A percentile compares a stretch with the other conserved stretches of the same genome.
Conservation (phyloP, 371 early-diverging fungal species). For the Mortierella polycephala region DNA sequence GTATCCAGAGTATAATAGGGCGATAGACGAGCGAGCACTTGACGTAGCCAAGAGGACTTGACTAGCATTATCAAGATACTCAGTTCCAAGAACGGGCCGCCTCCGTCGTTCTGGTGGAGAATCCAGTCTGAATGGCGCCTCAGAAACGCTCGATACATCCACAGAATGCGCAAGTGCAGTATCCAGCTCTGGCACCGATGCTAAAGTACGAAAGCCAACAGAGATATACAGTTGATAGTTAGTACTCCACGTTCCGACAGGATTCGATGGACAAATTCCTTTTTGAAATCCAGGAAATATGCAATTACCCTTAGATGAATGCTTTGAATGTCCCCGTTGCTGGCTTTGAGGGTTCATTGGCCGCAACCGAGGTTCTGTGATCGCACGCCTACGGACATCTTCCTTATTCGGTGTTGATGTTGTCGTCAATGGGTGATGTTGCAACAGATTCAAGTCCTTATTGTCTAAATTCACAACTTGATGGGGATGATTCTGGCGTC, state of each 20-base stretch:
- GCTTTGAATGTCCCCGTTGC: conserved; percentile 7
- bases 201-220: neutral
- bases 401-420: conserved; percentile 6
- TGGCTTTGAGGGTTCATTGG: conserved; percentile 11
- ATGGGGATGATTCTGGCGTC: neutral
- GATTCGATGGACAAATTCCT: neutral
- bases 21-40: conserved; percentile 40
- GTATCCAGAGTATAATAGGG: conserved; percentile 39
- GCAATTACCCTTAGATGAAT: conserved; percentile 18
- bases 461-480: conserved; percentile 4
- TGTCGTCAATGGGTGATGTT: conserved; percentile 11
- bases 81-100: conserved; percentile 44
- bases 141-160: conserved; percentile 35
- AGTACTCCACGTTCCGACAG: neutral
- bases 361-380: conserved; percentile 37
- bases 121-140: conserved; percentile 21
- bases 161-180: neutral
- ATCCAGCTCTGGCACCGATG: conserved; percentile 9
- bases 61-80: conserved; percentile 43
- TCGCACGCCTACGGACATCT: conserved; percentile 33
- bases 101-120: conserved; percentile 26
- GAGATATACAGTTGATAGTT: neutral
- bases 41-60: conserved; percentile 33
- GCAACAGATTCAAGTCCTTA: conserved; percentile 9
- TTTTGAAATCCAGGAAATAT: neutral